phyloP scores from a whole-genome alignment of 257 asterid genomes.

The Agastache rugosa region DNA sequence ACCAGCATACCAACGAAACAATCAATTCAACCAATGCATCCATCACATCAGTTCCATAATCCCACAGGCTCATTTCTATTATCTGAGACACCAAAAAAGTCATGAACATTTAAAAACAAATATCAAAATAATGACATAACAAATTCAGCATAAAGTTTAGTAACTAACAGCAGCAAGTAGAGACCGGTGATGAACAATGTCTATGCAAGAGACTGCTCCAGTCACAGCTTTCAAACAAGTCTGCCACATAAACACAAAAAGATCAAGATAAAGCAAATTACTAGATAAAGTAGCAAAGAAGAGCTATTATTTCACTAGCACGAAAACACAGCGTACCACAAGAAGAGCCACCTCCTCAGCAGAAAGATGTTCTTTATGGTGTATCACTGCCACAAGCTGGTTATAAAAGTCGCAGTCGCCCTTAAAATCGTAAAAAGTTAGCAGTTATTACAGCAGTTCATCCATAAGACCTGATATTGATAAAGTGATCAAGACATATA shows the following conservation, averaged over 20 bases:
- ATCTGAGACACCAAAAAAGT: constrained; percentile 52
- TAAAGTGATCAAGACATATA: not conserved
- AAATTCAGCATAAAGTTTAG: not conserved
- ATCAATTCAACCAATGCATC: constrained; percentile 78
- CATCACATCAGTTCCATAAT: constrained; percentile 80
- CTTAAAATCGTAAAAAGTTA: constrained; percentile 42
- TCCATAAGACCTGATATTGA: not conserved
- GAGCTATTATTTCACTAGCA: not conserved
- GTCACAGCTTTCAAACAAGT: constrained; percentile 81
- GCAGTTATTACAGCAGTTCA: not conserved
- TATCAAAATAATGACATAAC: not conserved
- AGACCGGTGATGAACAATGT: constrained; percentile 65
- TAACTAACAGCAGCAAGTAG: constrained; percentile 82
- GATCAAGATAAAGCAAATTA: constrained; percentile 27
- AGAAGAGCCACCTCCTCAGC: constrained; percentile 80
- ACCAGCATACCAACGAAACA: constrained; percentile 65
- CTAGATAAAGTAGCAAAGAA: not conserved
- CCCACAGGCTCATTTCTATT: constrained; percentile 79
- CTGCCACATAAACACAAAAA: constrained; percentile 44
- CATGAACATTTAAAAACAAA: not conserved
- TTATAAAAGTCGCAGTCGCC: constrained; percentile 65
- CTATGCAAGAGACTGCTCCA: constrained; percentile 72
- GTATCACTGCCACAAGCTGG: constrained; percentile 65
- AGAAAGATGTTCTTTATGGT: constrained; percentile 47
- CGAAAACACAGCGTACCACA: constrained; percentile 61